Evolutionary conservation across 2,329 filamentous ascomycete genomes (phyloP).

Genomic region (Grosmannia huntii): DNA sequence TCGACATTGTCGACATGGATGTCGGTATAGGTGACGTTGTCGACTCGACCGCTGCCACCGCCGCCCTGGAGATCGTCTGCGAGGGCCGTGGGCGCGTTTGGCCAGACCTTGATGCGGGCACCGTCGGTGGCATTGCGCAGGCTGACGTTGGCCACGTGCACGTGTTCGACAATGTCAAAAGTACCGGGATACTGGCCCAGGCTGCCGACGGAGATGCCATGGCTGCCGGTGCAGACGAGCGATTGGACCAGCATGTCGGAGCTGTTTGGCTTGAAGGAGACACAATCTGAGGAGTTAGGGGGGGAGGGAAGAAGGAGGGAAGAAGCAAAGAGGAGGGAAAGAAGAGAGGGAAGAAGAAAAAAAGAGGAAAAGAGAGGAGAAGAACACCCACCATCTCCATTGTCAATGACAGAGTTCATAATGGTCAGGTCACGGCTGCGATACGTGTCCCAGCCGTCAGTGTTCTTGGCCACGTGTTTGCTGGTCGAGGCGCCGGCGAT

Average conservation of each 20-base stretch:
- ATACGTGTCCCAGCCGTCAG: slow-evolving; percentile 50
- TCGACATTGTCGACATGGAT: slow-evolving; percentile 46
- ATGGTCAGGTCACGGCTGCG: slow-evolving; percentile 48
- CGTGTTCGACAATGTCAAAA: slow-evolving; percentile 45
- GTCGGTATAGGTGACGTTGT: slow-evolving; percentile 14
- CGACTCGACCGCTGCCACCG: no score
- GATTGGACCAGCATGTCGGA: slow-evolving; percentile 47
- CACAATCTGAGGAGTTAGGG: slow-evolving; percentile 30
- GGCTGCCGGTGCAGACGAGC: slow-evolving; percentile 46
- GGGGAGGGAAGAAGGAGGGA: background rate
- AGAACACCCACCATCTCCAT: slow-evolving; percentile 33
- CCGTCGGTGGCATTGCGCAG: slow-evolving; percentile 27
- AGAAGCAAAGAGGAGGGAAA: background rate
- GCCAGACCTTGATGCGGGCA: slow-evolving; percentile 50
- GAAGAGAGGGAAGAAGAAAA: no score
- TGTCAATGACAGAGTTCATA: slow-evolving; percentile 48
- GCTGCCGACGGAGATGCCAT: slow-evolving; percentile 49
- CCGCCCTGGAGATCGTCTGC: background rate
- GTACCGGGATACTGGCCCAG: slow-evolving; percentile 45
- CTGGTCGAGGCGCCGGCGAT: slow-evolving; percentile 42
- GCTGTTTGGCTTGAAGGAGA: slow-evolving; percentile 51
- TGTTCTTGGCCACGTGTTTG: slow-evolving; percentile 47
- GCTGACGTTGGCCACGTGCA: slow-evolving; percentile 35
- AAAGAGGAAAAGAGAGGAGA: background rate
- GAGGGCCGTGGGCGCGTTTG: slow-evolving; percentile 13